phyloP scores from a whole-genome alignment of 208 protist species.

The Acanthamoeba healyi region DNA sequence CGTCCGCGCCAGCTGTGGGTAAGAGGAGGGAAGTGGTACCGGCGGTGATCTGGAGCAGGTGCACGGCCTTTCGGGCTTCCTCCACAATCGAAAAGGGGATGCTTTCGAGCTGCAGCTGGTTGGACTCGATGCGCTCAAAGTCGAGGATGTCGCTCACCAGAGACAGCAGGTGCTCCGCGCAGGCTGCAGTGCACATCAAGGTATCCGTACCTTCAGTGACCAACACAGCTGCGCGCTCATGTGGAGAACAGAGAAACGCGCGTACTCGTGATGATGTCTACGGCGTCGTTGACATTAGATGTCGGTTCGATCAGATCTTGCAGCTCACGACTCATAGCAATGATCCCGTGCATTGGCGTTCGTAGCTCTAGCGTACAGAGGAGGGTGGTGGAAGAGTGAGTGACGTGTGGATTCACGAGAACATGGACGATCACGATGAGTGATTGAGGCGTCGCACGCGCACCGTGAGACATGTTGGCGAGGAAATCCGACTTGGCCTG shows the following conservation, averaged over 20 bases:
- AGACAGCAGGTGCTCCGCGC: constrained; percentile 27
- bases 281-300: background rate
- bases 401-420: background rate
- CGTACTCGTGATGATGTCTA: background rate
- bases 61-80: background rate
- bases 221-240: no score
- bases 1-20: no score
- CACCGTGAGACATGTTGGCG: constrained; percentile 51
- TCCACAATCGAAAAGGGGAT: background rate
- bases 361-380: constrained; percentile 6
- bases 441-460: background rate
- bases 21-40: background rate
- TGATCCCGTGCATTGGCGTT: constrained; percentile 53
- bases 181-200: no score
- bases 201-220: no score
- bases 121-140: constrained; percentile 25
- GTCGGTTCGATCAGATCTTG: background rate
- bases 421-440: no score
- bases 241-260: no score
- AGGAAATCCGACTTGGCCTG: constrained; percentile 46
- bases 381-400: background rate
- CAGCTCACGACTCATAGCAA: constrained; percentile 26
- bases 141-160: constrained; percentile 64
- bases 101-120: background rate
- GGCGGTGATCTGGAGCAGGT: background rate